These are phyloP conservation scores for Sabuloglossum arenarium DNA, from an alignment of 495 filamentous ascomycete genomes.

Conservation along the genomic window DNA sequence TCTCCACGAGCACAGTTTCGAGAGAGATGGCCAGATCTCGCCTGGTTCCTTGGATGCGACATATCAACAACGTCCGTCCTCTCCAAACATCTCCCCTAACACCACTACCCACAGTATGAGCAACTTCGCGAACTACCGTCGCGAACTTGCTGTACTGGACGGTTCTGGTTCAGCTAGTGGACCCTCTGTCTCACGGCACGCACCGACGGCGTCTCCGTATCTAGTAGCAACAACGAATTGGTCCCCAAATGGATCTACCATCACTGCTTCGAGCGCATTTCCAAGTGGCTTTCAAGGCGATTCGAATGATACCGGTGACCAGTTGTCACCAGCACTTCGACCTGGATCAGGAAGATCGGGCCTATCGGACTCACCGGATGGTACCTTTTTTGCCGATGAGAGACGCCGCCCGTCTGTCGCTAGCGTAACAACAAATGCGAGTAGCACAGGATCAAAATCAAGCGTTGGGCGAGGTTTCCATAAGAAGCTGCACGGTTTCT, in stretches of 20 bases:
- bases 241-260: constrained; percentile 7
- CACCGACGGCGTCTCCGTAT: constrained; percentile 14
- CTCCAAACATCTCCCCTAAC: constrained; percentile 16
- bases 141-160: constrained; percentile 49
- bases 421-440: constrained; percentile 60
- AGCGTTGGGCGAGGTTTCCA: constrained; percentile 47
- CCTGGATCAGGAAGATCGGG: constrained; percentile 37
- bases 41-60: constrained; percentile 10
- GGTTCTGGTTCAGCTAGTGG: constrained; percentile 27
- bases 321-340: constrained; percentile 45
- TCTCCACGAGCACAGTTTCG: constrained; percentile 10
- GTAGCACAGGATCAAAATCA: constrained; percentile 75
- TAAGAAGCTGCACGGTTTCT: constrained; percentile 64
- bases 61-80: not conserved
- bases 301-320: constrained; percentile 42
- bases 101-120: constrained; percentile 21
- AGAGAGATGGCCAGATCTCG: constrained; percentile 17
- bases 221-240: constrained; percentile 2
- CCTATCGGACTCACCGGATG: constrained; percentile 46
- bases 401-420: constrained; percentile 75
- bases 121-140: constrained; percentile 42
- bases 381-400: constrained; percentile 45
- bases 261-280: constrained; percentile 20
- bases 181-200: constrained; percentile 30
- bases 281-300: constrained; percentile 34